Evolutionary conservation across 179 eudicot species (phyloP).

Genomic region (Beta corolliflora): DNA sequence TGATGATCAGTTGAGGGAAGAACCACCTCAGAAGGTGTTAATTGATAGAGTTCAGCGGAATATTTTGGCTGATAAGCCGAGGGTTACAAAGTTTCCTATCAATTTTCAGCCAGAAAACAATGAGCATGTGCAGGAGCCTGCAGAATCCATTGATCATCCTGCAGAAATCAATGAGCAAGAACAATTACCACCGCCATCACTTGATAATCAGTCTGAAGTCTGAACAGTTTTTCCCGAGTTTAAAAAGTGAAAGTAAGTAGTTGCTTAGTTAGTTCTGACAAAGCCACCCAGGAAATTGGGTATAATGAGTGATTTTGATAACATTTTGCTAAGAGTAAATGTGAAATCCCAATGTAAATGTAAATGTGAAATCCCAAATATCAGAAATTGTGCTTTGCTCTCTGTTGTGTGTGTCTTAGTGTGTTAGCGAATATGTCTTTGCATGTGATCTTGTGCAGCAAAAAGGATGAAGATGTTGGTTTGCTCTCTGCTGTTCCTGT

Average conservation of each 20-base stretch:
- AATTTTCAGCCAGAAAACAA: conserved; percentile 82
- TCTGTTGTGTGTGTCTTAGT: neutral
- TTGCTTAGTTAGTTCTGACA: conserved; percentile 1
- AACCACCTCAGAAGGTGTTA: conserved; percentile 88
- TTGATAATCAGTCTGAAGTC: conserved; percentile 33
- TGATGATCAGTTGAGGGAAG: conserved; percentile 80
- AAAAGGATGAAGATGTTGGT: neutral
- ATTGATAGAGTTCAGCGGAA: conserved; percentile 83
- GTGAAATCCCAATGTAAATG: neutral
- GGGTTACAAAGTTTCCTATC: conserved; percentile 94
- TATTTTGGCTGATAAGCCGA: conserved; percentile 82
- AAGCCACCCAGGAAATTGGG: neutral
- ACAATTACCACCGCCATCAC: conserved; percentile 40
- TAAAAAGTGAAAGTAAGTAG: neutral
- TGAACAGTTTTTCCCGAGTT: conserved; percentile 12
- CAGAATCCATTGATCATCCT: conserved; percentile 38
- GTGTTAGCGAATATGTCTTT: neutral
- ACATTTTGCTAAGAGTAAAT: neutral
- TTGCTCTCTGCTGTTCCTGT: neutral
- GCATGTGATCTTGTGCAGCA: neutral
- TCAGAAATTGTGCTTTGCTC: neutral
- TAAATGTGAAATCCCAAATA: neutral
- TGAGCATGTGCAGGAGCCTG: conserved; percentile 50
- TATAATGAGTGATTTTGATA: neutral
- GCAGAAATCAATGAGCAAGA: conserved; percentile 44